Percentiles rank a stretch among this genome's conserved stretches.
phyloP scores from a whole-genome alignment of 2,329 filamentous ascomycete species.

The Pseudofabraea citricarpa region DNA sequence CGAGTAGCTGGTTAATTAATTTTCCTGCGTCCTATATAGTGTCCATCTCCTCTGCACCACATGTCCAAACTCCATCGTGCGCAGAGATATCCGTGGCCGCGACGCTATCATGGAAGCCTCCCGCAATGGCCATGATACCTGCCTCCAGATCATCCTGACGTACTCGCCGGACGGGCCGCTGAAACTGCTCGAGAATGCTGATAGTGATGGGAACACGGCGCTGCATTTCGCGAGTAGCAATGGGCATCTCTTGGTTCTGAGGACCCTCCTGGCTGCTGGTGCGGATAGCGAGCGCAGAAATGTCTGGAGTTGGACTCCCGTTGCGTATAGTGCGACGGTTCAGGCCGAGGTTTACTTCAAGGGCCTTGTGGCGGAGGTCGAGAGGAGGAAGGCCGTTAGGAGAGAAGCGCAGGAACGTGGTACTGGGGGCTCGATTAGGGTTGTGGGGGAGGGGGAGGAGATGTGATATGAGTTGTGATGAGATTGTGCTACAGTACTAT shows the following conservation, averaged over 20 bases:
- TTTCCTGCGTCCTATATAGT: not conserved
- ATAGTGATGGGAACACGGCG: constrained; percentile 77
- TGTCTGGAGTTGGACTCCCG: constrained; percentile 73
- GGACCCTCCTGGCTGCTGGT: constrained; percentile 73
- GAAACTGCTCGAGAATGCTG: constrained; percentile 44
- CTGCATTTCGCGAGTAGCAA: constrained; percentile 82
- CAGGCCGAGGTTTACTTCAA: constrained; percentile 84
- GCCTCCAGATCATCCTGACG: constrained; percentile 59
- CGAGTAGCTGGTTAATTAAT: not conserved
- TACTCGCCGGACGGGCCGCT: constrained; percentile 39
- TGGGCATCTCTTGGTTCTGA: constrained; percentile 71
- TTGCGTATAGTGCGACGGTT: constrained; percentile 77
- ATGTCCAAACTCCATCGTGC: constrained; percentile 44
- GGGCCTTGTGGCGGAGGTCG: constrained; percentile 66
- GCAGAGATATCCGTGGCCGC: constrained; percentile 61
- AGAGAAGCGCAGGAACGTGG: constrained; percentile 27
- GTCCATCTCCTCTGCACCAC: constrained; percentile 65
- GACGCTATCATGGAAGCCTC: constrained; percentile 69
- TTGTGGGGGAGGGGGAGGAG: constrained; percentile 13
- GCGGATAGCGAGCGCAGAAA: constrained; percentile 71
- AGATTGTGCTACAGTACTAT: no score
- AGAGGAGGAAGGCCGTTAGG: constrained; percentile 47
- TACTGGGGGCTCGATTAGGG: constrained; percentile 19
- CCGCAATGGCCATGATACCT: constrained; percentile 56
- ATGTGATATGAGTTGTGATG: constrained; percentile 6